These are phyloP conservation scores for Trichoderma sp. DNA, from an alignment of 2,329 filamentous ascomycete species.

Conservation along the genomic window DNA sequence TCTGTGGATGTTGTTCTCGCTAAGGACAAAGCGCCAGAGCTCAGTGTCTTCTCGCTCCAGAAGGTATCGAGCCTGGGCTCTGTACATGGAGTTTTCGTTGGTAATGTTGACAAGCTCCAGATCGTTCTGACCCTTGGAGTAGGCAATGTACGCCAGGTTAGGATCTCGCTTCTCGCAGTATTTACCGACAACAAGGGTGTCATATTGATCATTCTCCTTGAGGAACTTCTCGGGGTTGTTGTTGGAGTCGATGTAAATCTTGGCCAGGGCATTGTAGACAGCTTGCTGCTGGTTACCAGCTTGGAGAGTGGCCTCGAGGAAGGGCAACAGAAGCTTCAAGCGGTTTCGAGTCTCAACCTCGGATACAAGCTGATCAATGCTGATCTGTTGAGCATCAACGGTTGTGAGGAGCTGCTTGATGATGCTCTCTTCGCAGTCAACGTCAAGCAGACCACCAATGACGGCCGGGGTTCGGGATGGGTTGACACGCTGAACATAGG, in stretches of 20 bases:
- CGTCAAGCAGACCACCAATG: constrained; percentile 89
- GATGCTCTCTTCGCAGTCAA: constrained; percentile 94
- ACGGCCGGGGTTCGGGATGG: constrained; percentile 88
- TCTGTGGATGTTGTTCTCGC: constrained; percentile 92
- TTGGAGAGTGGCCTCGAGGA: constrained; percentile 89
- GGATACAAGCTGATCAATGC: constrained; percentile 88
- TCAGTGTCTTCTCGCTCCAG: constrained; percentile 87
- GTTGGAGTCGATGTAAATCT: constrained; percentile 99
- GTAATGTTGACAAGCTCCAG: constrained; percentile 96
- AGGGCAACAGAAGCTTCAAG: constrained; percentile 91
- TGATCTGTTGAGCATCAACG: constrained; percentile 81
- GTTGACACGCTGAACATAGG: constrained; percentile 97
- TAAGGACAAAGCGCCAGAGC: constrained; percentile 93
- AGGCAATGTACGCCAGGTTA: constrained; percentile 92
- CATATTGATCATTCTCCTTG: constrained; percentile 96
- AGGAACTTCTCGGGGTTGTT: constrained; percentile 97
- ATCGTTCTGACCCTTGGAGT: constrained; percentile 96
- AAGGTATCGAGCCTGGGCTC: constrained; percentile 93
- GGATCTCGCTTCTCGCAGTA: constrained; percentile 99
- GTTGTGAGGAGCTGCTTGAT: constrained; percentile 90
- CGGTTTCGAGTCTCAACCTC: constrained; percentile 97
- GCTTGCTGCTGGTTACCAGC: constrained; percentile 94
- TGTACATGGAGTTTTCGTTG: constrained; percentile 99
- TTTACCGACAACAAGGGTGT: constrained; percentile 88
- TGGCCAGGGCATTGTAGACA: constrained; percentile 94